phyloP scores from a whole-genome alignment of 2,329 filamentous ascomycete genomes.

The Beauveria pseudobassiana region DNA sequence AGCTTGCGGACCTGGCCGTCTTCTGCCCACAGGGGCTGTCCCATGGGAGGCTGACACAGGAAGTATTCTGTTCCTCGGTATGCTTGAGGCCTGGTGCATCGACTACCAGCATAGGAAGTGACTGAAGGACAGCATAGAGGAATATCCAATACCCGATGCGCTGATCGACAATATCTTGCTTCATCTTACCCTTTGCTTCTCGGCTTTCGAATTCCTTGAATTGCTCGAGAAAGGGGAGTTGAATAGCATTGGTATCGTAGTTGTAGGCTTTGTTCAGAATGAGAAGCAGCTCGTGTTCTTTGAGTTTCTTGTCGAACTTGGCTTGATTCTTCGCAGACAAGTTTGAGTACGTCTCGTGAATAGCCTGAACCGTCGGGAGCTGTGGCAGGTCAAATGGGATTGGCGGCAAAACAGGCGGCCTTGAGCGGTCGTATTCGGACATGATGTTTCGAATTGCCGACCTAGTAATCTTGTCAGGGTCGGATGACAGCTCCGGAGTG shows the following conservation, averaged over 20 bases:
- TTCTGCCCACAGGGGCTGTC: conserved; percentile 67
- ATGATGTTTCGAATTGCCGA: conserved; percentile 72
- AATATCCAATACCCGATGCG: conserved; percentile 76
- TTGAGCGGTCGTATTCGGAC: conserved; percentile 81
- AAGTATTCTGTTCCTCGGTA: conserved; percentile 73
- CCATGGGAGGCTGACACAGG: conserved; percentile 66
- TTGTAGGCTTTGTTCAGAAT: conserved; percentile 80
- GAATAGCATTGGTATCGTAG: conserved; percentile 53
- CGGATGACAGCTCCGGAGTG: conserved; percentile 45
- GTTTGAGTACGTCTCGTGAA: conserved; percentile 56
- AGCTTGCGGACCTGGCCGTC: conserved; percentile 56
- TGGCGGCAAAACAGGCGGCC: conserved; percentile 81
- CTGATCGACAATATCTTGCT: conserved; percentile 62
- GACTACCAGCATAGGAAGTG: conserved; percentile 67
- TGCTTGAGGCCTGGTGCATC: conserved; percentile 64
- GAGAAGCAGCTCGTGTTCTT: conserved; percentile 68
- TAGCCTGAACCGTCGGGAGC: conserved; percentile 60
- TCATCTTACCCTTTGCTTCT: conserved; percentile 55
- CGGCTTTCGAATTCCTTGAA: conserved; percentile 67
- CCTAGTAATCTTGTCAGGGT: conserved; percentile 52
- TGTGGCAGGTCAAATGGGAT: conserved; percentile 84
- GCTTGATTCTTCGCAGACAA: conserved; percentile 66
- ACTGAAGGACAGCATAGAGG: conserved; percentile 70
- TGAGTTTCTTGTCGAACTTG: conserved; percentile 65
- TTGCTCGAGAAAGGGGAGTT: conserved; percentile 57